Evolutionary conservation across 495 filamentous ascomycete species (phyloP).

Genomic region (Jackrogersella multiformis): DNA sequence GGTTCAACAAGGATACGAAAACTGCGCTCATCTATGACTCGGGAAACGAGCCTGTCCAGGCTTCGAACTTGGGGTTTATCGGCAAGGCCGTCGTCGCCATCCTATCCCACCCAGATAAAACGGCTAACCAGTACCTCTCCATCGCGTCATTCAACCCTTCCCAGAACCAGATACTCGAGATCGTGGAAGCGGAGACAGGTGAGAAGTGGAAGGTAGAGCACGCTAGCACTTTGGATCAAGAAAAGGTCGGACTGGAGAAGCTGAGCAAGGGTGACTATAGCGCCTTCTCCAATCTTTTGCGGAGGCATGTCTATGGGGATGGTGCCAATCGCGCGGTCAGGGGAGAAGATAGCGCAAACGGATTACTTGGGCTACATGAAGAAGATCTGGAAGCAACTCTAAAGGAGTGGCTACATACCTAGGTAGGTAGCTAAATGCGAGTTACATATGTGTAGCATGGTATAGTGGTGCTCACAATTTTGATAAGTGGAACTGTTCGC

Average conservation of each 20-base stretch:
- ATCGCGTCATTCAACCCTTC: constrained; percentile 62
- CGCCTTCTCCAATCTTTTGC: constrained; percentile 55
- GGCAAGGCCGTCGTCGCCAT: constrained; percentile 60
- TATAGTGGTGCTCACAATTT: too few relatives aligned
- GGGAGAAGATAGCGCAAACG: constrained; percentile 35
- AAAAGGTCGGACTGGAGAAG: constrained; percentile 56
- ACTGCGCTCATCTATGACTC: constrained; percentile 61
- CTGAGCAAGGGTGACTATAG: constrained; percentile 52
- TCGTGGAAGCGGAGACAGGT: constrained; percentile 60
- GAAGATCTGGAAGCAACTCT: constrained; percentile 42
- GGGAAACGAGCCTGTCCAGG: constrained; percentile 59
- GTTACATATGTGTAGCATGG: neutral
- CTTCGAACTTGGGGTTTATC: constrained; percentile 58
- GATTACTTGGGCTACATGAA: constrained; percentile 38
- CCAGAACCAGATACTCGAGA: constrained; percentile 62
- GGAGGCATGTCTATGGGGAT: constrained; percentile 51
- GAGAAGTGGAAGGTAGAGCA: constrained; percentile 52
- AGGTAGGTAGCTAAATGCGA: neutral
- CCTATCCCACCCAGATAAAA: constrained; percentile 61
- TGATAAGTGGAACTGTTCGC: neutral
- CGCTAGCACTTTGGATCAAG: constrained; percentile 53
- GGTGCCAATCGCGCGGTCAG: constrained; percentile 55
- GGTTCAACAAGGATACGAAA: constrained; percentile 56
- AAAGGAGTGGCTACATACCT: constrained; percentile 35
- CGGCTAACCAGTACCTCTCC: constrained; percentile 61